Percentiles rank a stretch among this genome's conserved stretches.
phyloP scores from a whole-genome alignment of 1,284 basidiomycete genomes.

The Cryptococcus sp. region DNA sequence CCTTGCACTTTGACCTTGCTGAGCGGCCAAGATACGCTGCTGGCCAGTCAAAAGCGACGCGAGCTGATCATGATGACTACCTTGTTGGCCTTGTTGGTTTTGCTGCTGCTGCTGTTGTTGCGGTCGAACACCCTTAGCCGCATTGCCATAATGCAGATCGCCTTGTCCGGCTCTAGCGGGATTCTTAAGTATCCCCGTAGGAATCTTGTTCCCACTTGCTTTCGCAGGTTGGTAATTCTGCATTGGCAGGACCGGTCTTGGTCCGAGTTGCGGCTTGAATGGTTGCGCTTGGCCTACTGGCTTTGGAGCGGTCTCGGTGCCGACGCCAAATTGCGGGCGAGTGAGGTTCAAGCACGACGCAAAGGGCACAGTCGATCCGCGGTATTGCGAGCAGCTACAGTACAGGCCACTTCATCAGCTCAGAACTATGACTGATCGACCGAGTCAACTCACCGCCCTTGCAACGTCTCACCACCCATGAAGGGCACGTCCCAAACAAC shows the following conservation, averaged over 20 bases:
- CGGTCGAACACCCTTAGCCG: conserved; percentile 43
- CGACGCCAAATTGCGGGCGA: conserved; percentile 74
- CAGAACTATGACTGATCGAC: background rate
- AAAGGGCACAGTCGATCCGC: conserved; percentile 81
- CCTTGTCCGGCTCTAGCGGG: conserved; percentile 44
- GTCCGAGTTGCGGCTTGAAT: conserved; percentile 69
- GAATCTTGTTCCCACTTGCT: conserved; percentile 30
- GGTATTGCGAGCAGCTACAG: conserved; percentile 79
- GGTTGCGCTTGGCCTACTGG: conserved; percentile 44
- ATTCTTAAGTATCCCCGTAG: conserved; percentile 65
- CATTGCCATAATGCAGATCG: conserved; percentile 46
- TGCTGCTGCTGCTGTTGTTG: conserved; percentile 1
- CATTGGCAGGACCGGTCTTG: conserved; percentile 63
- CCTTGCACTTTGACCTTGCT: background rate
- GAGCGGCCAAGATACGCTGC: background rate
- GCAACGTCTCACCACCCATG: conserved; percentile 85
- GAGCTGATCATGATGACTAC: conserved; percentile 35
- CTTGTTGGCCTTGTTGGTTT: conserved; percentile 1
- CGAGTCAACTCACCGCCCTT: conserved; percentile 65
- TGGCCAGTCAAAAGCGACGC: conserved; percentile 5
- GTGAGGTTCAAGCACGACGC: conserved; percentile 82
- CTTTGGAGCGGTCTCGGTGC: conserved; percentile 53
- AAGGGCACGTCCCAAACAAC: conserved; percentile 97
- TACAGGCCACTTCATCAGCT: conserved; percentile 39
- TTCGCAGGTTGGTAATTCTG: conserved; percentile 64